Evolutionary conservation across 1,284 basidiomycete species (phyloP), one percentile per base, ranked within the genome.

Genomic region (Sporisorium iseilematis-ciliati): DNA sequence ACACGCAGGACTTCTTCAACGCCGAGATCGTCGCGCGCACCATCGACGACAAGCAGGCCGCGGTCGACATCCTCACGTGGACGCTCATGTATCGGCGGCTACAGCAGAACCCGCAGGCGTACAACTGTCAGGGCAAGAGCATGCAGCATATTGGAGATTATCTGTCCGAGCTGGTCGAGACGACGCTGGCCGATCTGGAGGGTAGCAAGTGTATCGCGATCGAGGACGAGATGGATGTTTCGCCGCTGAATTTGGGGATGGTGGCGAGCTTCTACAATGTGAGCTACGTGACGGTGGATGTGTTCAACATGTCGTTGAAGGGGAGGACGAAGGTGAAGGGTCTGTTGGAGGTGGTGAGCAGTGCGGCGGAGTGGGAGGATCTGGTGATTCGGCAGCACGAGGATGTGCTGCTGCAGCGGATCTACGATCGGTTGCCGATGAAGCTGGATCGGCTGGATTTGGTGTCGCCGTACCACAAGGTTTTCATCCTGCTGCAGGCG

Each of bases 21-120:
- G 94, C 96, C 1, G 97, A 99, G 87, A 97, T 99, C 77, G 95
- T 95, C 12, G 94, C 97, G 31, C 95, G 95, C 88, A 99, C 96
- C 4, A 97, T 99, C 70, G 95, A 98, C 87, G 82, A 84, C 74
- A 84, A 84, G 64, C 82, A 84, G 50, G 77, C 75, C 7, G 78
- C 81, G 0, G 75, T 82, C 29, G 94, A 96, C 85, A 94, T 95
- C 77, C 86, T 95, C 68, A 96, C 94, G 0, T 96, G 93, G 93
- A 93, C 93, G 25, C 94, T 92, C 86, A 97, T 98, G 89, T 99
- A 98, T 87, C 91, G 96, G 31, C 90, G 95, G 18, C 92, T 99
- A 90, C 94, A 93, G 5, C 93, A 96, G 85, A 97, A 97, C 75
- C 88, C 88, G 5, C 80, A 84, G 57, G 78, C 77, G 52, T 84